Evolutionary conservation across 768 basidiomycete species (phyloP), one percentile per base, ranked within the genome.

Genomic region (Nidularia sp.): DNA sequence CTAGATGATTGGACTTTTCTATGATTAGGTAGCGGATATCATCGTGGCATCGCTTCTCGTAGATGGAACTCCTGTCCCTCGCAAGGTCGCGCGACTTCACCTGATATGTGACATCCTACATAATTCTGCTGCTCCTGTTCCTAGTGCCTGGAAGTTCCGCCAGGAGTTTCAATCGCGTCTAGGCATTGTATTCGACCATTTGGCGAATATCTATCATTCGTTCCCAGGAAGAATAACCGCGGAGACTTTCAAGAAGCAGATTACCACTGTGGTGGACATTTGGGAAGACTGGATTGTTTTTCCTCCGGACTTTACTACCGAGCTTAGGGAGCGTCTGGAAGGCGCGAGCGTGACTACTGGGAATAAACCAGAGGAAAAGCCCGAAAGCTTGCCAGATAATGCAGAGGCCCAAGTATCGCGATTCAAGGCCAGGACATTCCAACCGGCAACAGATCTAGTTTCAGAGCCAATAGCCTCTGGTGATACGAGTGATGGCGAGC

Each of bases 281-380:
- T 98, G 97, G 94, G 97, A 98, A 63, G 88, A 97, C 65, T 96
- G 95, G 94, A 95, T 98, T 53, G 90, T 98, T 33, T 98, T 98
- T 64, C 78, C 91, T 49, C 89, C 88, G 2, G 90, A 95, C 50
- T 90, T 89, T 61, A 94, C 90, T 0, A 62, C 77, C 2, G 84
- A 87, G 59, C 76, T 96, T 12, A 77, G 92, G 25, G 69, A 68
- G 50, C 75, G 93, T 51, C 76, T 98, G 47, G 90, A 95, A 47
- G 91, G 91, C 1, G 64, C 66, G 18, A 48, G 66, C 4, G 62
- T 66, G 25, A 65, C 69, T 18, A 53, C 58, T 0, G 65, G 68
- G 35, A 55, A 59, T n/a, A 54, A 60, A 42, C 57, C 62, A 22
- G 64, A 66, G 52, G 70, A 73, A 22, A 62, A 58, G 13, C 56